Evolutionary conservation across 2,329 filamentous ascomycete genomes (phyloP).

Genomic region (Fusarium palustre): DNA sequence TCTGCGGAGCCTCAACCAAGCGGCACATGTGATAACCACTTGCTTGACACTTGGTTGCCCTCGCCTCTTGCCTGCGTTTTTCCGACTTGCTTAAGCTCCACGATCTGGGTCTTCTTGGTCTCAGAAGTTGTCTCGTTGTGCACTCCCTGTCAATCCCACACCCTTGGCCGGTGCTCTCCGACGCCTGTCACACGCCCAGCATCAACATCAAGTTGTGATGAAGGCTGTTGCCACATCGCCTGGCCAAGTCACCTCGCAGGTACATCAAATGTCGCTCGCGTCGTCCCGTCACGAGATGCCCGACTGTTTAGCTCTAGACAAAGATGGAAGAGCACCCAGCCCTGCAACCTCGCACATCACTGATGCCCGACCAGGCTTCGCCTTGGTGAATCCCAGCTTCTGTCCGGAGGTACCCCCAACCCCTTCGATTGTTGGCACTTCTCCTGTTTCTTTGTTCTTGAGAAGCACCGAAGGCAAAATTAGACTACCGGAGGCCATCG

Average conservation of each 20-base stretch:
- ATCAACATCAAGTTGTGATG: constrained; percentile 34
- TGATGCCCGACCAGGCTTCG: constrained; percentile 49
- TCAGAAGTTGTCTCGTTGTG: constrained; percentile 17
- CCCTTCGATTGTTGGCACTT: constrained; percentile 9
- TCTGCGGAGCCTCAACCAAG: constrained; percentile 36
- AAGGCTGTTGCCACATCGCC: constrained; percentile 47
- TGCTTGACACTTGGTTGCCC: constrained; percentile 27
- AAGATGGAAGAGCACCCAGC: constrained; percentile 34
- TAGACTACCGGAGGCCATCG: neutral
- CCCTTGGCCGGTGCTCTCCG: constrained; percentile 29
- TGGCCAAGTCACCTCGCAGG: constrained; percentile 52
- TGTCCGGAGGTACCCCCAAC: constrained; percentile 19
- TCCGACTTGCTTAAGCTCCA: constrained; percentile 21
- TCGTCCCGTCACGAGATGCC: constrained; percentile 32
- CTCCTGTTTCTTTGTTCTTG: neutral
- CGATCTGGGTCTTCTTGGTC: constrained; percentile 4
- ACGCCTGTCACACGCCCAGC: constrained; percentile 37
- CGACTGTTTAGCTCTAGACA: constrained; percentile 24
- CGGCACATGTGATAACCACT: constrained; percentile 37
- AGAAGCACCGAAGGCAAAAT: neutral
- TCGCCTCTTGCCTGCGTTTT: constrained; percentile 24
- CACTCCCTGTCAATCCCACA: constrained; percentile 31
- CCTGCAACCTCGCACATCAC: constrained; percentile 40
- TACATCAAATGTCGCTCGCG: constrained; percentile 49
- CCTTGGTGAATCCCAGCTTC: constrained; percentile 21